Percentiles rank a stretch among this genome's conserved stretches.
Evolutionary conservation across 2,329 filamentous ascomycete genomes (phyloP).

Genomic region (Ilyonectria sp.): DNA sequence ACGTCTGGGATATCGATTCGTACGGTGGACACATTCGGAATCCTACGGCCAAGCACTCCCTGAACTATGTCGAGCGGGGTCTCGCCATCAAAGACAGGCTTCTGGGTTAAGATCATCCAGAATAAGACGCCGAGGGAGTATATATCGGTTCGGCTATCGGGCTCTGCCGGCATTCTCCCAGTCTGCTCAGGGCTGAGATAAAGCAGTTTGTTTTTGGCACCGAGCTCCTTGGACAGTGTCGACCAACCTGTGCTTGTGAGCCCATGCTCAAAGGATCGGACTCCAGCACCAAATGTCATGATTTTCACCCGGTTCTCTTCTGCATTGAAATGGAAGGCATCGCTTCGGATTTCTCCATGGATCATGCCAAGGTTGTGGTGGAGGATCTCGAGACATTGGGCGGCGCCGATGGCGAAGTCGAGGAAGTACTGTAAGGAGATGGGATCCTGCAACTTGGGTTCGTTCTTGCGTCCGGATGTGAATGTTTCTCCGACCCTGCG

Average conservation of each 20-base stretch:
- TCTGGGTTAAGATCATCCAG: conserved; percentile 87
- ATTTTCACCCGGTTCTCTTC: conserved; percentile 82
- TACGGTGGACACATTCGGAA: conserved; percentile 82
- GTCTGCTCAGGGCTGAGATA: conserved; percentile 97
- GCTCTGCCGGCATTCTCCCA: conserved; percentile 91
- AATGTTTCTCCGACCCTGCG: conserved; percentile 67
- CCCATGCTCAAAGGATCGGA: conserved; percentile 91
- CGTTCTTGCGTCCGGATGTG: conserved; percentile 60
- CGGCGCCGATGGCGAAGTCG: conserved; percentile 91
- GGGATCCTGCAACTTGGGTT: conserved; percentile 67
- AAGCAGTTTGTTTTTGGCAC: conserved; percentile 89
- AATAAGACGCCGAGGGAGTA: conserved; percentile 93
- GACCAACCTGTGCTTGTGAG: conserved; percentile 90
- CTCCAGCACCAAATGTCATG: conserved; percentile 87
- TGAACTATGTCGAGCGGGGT: conserved; percentile 93
- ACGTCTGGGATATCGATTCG: conserved; percentile 89
- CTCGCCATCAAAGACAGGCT: conserved; percentile 83
- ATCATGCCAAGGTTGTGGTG: conserved; percentile 90
- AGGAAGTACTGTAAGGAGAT: conserved; percentile 85
- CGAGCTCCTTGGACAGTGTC: conserved; percentile 83
- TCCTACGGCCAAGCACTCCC: conserved; percentile 84
- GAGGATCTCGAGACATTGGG: conserved; percentile 89
- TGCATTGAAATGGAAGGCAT: conserved; percentile 89
- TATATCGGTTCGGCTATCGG: conserved; percentile 92
- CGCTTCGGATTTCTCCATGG: conserved; percentile 91